Conservation (phyloP, 805 yeast genomes). For the Millerozyma miso region DNA sequence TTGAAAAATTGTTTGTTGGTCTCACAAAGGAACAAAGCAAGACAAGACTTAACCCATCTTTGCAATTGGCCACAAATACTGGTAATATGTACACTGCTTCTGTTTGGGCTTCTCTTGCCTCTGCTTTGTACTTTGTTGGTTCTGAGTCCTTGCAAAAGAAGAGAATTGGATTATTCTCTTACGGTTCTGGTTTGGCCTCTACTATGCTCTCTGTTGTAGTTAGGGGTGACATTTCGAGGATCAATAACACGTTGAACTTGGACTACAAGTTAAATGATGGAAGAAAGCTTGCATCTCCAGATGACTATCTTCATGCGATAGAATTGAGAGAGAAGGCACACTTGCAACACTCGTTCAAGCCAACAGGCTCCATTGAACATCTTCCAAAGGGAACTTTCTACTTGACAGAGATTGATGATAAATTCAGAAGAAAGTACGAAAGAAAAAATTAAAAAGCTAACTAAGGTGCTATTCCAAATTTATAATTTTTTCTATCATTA, state of each 20-base stretch:
- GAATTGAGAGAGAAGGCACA: constrained; percentile 87
- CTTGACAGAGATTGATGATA: constrained; percentile 78
- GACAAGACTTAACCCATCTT: constrained; percentile 72
- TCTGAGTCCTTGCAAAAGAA: constrained; percentile 71
- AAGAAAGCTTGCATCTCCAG: constrained; percentile 69
- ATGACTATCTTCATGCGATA: constrained; percentile 76
- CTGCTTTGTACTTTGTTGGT: constrained; percentile 73
- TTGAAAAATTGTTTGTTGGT: constrained; percentile 82
- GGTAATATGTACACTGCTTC: constrained; percentile 99
- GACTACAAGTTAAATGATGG: constrained; percentile 57
- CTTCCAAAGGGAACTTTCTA: constrained; percentile 78
- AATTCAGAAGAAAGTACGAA: constrained; percentile 78
- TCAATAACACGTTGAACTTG: constrained; percentile 62
- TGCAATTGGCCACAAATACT: constrained; percentile 88
- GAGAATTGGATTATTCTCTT: constrained; percentile 90
- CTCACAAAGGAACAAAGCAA: constrained; percentile 66
- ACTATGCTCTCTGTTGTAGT: constrained; percentile 78
- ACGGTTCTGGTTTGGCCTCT: constrained; percentile 97
- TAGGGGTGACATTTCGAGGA: constrained; percentile 71
- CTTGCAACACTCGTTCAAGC: constrained; percentile 71
- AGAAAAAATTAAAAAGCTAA: constrained; percentile 47
- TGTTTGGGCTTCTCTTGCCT: constrained; percentile 80
- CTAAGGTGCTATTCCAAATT: neutral
- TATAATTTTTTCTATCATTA: neutral
- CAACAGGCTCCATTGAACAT: constrained; percentile 72